Base-by-base conservation (phyloP, 371 early-diverging fungal species). In the Sporodiniella umbellata region DNA sequence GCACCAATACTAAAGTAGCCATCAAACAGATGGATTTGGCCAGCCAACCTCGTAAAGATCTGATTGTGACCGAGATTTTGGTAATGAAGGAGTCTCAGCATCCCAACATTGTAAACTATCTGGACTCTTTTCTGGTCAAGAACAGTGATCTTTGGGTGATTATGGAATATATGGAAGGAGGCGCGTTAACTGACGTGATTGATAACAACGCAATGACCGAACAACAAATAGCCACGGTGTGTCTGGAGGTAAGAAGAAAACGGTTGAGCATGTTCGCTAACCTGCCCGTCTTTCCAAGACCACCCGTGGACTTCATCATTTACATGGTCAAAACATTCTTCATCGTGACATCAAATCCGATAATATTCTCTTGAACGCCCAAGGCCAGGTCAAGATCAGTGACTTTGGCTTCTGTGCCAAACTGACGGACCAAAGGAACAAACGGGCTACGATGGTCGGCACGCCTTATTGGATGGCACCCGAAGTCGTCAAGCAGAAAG, bases 121-220 rank as follows among this genome's bases (percentile, higher is more conserved):
- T 95, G 31, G 96, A 96, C 70, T 79, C 89, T 1, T 98, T 89
- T 79, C 69, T 98, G 53, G 82, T 93, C 42, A 82, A 78, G 51
- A 78, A 77, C 52, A 72, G 70, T 42, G 96, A 96, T 25, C 77
- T 98, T 42, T 98, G 98, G 98, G 95, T 98, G 12, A 88, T 98
- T 22, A 95, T 98, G 95, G 98, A 98, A 77, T 94, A 88, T 69
- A 98, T 98, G 98, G 96, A 96, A 69, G 97, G 95, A 39, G 98
- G 98, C 38, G 85, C 96, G 8, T 72, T 98, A 62, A 98, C 96
- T 4, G 98, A 98, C 57, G 87, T 96, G 11, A 94, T 98, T 60
- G 95, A 95, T 56, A 87, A 88, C 69, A 92, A 90, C 67, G 83
- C 86, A 28, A 77, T 98, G 79, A 79, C 79, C 23, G 98, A 98